phyloP scores from a whole-genome alignment of 495 filamentous ascomycete species.

The Apodospora peruviana region DNA sequence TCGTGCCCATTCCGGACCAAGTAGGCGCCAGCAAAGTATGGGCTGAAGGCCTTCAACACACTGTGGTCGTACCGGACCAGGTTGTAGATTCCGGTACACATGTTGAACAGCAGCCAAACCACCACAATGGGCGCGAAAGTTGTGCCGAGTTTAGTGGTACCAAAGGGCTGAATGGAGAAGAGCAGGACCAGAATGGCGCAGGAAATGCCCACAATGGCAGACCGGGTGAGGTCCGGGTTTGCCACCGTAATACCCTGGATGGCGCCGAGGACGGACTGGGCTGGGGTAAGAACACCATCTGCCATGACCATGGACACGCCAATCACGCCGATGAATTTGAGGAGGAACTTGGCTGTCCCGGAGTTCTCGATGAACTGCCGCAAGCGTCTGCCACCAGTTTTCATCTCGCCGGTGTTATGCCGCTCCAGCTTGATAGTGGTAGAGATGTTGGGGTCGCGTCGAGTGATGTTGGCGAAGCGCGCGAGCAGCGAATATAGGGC shows the following conservation, averaged over 20 bases:
- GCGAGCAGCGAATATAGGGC: conserved; percentile 20
- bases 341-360: conserved; percentile 37
- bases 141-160: conserved; percentile 56
- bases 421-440: conserved; percentile 52
- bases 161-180: conserved; percentile 66
- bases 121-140: conserved; percentile 68
- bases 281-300: conserved; percentile 65
- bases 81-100: conserved; percentile 64
- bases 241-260: conserved; percentile 59
- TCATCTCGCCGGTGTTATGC: conserved; percentile 48
- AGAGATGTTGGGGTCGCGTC: conserved; percentile 45
- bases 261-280: conserved; percentile 63
- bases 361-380: conserved; percentile 56
- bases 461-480: conserved; percentile 45
- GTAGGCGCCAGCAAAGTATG: conserved; percentile 57
- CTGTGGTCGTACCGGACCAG: conserved; percentile 54
- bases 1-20: conserved; percentile 54
- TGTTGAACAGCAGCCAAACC: conserved; percentile 68
- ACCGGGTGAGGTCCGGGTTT: conserved; percentile 36
- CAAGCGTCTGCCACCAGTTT: conserved; percentile 41
- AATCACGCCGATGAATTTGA: conserved; percentile 63
- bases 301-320: conserved; percentile 64
- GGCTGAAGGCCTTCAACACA: conserved; percentile 68
- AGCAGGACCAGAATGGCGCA: conserved; percentile 65
- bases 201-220: conserved; percentile 59